These are phyloP conservation scores for Danielia reshetovae DNA, from an alignment of 805 yeast genomes.

Conservation along the genomic window DNA sequence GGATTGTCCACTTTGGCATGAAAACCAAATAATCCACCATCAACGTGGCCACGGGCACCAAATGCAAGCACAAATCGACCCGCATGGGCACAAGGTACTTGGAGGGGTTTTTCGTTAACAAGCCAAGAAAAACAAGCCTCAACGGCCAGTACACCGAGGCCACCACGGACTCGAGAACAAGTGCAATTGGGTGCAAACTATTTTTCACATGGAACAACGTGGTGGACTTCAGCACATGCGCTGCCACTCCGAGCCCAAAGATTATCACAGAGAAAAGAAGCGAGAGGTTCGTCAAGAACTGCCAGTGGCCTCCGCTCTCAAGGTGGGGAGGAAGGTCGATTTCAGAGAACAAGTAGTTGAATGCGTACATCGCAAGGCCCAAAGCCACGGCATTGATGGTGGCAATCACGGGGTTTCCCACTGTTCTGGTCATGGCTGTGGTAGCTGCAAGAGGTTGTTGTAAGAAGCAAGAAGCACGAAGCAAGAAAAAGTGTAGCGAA, in stretches of 20 bases:
- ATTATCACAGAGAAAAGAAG: constrained; percentile 45
- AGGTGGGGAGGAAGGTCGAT: constrained; percentile 47
- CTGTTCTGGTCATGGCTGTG: constrained; percentile 17
- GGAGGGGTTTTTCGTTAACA: constrained; percentile 40
- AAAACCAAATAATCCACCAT: constrained; percentile 51
- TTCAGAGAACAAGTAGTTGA: constrained; percentile 13
- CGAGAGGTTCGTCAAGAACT: constrained; percentile 69
- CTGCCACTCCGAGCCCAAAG: constrained; percentile 33
- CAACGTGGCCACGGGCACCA: constrained; percentile 53
- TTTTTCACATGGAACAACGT: constrained; percentile 32
- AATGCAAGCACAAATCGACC: constrained; percentile 57
- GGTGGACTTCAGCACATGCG: constrained; percentile 27
- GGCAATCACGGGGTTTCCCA: constrained; percentile 29
- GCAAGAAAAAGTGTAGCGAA: too few species aligned
- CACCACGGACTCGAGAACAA: constrained; percentile 59
- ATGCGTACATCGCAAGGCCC: constrained; percentile 27
- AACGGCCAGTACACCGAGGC: constrained; percentile 68
- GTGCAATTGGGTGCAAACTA: constrained; percentile 48
- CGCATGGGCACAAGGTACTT: constrained; percentile 40
- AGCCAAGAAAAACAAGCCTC: constrained; percentile 45
- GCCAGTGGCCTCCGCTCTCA: constrained; percentile 60
- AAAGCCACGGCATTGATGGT: constrained; percentile 23
- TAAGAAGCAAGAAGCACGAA: too few species aligned
- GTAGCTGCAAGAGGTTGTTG: too few species aligned
- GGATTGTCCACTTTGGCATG: constrained; percentile 43